Evolutionary conservation across 768 basidiomycete species (phyloP), one percentile per base, ranked within the genome.

Genomic region (Saitozyma podzolica): DNA sequence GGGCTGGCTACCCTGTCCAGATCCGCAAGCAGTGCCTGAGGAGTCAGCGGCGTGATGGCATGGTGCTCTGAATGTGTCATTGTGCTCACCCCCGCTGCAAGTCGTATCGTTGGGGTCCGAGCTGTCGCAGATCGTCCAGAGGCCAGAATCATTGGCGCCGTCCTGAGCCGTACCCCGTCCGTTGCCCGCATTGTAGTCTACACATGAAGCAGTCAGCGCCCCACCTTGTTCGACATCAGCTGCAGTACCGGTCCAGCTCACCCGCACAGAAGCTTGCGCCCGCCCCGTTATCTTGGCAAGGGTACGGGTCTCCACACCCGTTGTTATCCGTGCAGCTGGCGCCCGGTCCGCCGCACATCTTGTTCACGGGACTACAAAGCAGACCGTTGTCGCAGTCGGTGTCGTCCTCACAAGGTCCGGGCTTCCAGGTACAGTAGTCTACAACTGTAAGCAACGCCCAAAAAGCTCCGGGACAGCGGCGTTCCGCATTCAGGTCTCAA

Each of bases 361-460:
- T 17, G 29, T 29, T 5, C 19, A 17, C 19, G 17, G 47, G 47
- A 48, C 47, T 48, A 6, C 47, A 48, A 14, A 14, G 14, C 47
- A 48, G 17, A 14, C 47, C 47, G 17, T 48, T 48, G 17, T 48
- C 47, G 17, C 47, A 48, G 19, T 57, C 56, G 16, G 56, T 6
- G 37, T 43, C 56, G 17, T 16, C 13, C 3, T 16, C 29, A 37
- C 56, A 57, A 45, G 56, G 56, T 47, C 59, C 59, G 13, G 59
- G 59, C 40, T 42, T 60, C 59, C 59, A 60, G 41, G 59, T 60
- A 42, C 59, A 60, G 41, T 60, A 60, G 7, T 14, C 59, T 60
- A 53, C 11, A 17, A 29, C 29, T 29, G 29, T 29, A 29, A 29
- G 29, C 29, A 29, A 29, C 47, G 14, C 47, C 6, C 47, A 48